These are phyloP conservation scores for Jackrogersella multiformis DNA, from an alignment of 495 filamentous ascomycete genomes.

Conservation along the genomic window DNA sequence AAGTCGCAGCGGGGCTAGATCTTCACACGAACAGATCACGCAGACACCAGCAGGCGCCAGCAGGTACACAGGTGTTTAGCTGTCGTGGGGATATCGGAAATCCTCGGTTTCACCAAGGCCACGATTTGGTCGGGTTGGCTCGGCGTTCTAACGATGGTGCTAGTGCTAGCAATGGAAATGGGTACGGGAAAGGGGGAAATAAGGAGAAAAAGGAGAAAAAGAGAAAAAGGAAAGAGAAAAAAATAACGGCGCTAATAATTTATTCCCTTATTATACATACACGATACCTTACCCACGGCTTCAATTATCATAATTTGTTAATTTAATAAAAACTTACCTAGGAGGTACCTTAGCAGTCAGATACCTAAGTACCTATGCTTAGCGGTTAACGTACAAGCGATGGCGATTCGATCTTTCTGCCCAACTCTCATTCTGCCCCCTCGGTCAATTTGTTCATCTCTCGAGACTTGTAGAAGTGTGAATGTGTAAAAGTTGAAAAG, in stretches of 20 bases:
- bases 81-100: slow-evolving; percentile 7
- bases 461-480: no score
- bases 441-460: no score
- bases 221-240: no score
- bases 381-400: not conserved
- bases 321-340: slow-evolving; percentile 4
- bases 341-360: not conserved
- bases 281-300: not conserved
- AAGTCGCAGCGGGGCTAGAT: slow-evolving; percentile 4
- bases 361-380: not conserved
- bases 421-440: not conserved
- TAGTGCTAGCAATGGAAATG: slow-evolving; percentile 13
- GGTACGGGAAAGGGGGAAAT: not conserved
- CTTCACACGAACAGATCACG: slow-evolving; percentile 10
- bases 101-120: slow-evolving; percentile 8
- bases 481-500: slow-evolving; percentile 7
- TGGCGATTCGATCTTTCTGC: not conserved
- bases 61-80: slow-evolving; percentile 1
- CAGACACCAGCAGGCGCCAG: slow-evolving; percentile 3
- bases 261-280: slow-evolving; percentile 9
- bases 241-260: no score
- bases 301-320: not conserved
- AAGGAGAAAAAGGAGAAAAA: no score
- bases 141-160: slow-evolving; percentile 15
- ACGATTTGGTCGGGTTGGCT: slow-evolving; percentile 14